Conservation (phyloP, 2,329 filamentous ascomycete species). For the Cladosporium sp. region DNA sequence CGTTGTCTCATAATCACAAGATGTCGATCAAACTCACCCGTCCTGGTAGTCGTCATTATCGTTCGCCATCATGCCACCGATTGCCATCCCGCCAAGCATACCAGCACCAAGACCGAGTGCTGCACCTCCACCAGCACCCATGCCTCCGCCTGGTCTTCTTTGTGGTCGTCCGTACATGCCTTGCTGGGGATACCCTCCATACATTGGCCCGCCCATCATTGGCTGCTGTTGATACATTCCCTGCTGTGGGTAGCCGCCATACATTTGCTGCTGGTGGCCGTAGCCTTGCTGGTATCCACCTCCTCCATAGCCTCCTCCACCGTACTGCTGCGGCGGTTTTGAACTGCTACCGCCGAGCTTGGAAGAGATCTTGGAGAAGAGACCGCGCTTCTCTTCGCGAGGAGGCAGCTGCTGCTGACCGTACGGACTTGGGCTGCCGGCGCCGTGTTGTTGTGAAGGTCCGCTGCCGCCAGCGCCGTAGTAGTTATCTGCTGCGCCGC, state of each 20-base stretch:
- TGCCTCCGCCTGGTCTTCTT: constrained; percentile 41
- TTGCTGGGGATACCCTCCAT: constrained; percentile 9
- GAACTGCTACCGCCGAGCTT: constrained; percentile 42
- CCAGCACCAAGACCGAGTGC: constrained; percentile 81
- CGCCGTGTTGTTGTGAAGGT: not conserved
- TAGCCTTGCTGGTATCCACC: constrained; percentile 29
- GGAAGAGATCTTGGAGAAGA: constrained; percentile 57
- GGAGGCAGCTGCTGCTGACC: constrained; percentile 37
- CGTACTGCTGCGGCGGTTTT: constrained; percentile 31
- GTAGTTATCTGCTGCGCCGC: constrained; percentile 23
- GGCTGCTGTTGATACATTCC: constrained; percentile 2
- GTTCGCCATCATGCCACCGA: constrained; percentile 67
- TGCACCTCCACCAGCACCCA: constrained; percentile 73
- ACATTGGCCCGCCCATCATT: constrained; percentile 8
- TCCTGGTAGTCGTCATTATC: constrained; percentile 58
- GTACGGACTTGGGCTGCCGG: constrained; percentile 31
- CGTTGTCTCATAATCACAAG: not conserved
- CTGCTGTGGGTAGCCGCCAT: constrained; percentile 38
- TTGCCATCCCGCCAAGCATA: constrained; percentile 72
- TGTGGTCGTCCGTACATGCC: constrained; percentile 6
- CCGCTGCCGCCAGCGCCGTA: constrained; percentile 4
- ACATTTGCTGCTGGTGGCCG: constrained; percentile 43
- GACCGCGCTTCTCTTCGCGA: constrained; percentile 44
- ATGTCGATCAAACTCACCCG: constrained; percentile 23
- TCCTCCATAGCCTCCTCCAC: constrained; percentile 33